Evolutionary conservation across 2,329 filamentous ascomycete genomes (phyloP), one percentile per base, ranked within the genome.

Genomic region (Rhinocladiella similis): DNA sequence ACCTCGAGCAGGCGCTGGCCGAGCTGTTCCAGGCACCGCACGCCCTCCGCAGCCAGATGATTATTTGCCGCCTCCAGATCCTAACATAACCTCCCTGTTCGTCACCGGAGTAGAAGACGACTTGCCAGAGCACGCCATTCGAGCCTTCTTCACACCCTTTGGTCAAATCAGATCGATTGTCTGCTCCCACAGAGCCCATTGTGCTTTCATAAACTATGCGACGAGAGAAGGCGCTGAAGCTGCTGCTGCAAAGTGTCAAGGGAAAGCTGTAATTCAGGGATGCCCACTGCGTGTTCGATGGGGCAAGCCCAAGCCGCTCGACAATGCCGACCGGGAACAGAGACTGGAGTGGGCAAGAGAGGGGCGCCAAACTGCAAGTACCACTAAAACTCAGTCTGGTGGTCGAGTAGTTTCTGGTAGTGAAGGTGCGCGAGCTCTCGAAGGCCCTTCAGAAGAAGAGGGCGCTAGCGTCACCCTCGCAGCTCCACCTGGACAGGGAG

Each of bases 91-190:
- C 66, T 97, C 93, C 0, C 82, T 99, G 0, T 99, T 99, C 69
- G 83, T 97, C 27, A 97, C 93, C 0, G 95, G 94, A 7, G 86
- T 99, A 1, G 94, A 99, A 72, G 94, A 99, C 69, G 94, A 99
- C 67, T 80, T 99, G 5, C 92, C 93, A 1, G 94, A 99, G 73
- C 87, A 92, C 73, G 91, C 92, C 67, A 80, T 99, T 22, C 89
- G 94, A 47, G 88, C 91, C 2, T 94, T 95, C 73, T 99, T 99
- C 77, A 85, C 90, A 59, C 83, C 84, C 16, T 91, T 92, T 67
- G 94, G 94, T 61, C 90, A 93, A 68, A 87, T 99, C 58, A 90
- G 94, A 67, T 97, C 91, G 22, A 77, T 99, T 14, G 88, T 99
- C 36, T 97, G 94, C 73, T 97, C 92, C 5, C 94, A 99, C 75